Conservation (phyloP, 1,139 yeast genomes). For the Lodderomyces elongisporus region DNA sequence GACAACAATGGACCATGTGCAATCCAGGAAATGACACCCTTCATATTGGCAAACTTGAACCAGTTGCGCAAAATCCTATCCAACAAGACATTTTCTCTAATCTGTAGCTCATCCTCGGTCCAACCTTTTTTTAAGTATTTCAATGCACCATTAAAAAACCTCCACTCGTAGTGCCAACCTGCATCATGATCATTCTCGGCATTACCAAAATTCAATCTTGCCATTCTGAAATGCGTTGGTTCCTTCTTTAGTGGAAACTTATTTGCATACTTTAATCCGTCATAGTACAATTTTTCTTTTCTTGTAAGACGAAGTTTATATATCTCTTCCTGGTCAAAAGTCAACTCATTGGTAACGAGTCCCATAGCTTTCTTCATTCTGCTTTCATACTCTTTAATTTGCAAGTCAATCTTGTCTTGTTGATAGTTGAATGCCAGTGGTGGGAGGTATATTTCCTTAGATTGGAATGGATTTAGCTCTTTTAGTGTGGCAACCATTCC, state of each 20-base stretch:
- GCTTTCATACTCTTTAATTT: slow-evolving; percentile 23
- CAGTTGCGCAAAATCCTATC: slow-evolving; percentile 46
- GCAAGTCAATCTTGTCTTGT: slow-evolving; percentile 20
- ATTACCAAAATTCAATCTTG: slow-evolving; percentile 23
- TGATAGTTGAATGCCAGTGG: slow-evolving; percentile 19
- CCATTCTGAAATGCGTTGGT: slow-evolving; percentile 31
- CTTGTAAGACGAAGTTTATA: slow-evolving; percentile 13
- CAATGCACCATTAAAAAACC: slow-evolving; percentile 34
- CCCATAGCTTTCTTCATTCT: slow-evolving; percentile 17
- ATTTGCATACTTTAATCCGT: slow-evolving; percentile 21
- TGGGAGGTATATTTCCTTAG: slow-evolving; percentile 15
- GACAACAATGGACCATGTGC: slow-evolving; percentile 46
- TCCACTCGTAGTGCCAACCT: slow-evolving; percentile 33
- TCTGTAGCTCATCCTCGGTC: slow-evolving; percentile 25
- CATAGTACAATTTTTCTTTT: slow-evolving; percentile 21
- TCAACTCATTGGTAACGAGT: slow-evolving; percentile 23
- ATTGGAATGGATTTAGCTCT: slow-evolving; percentile 9
- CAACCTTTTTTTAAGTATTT: slow-evolving; percentile 24
- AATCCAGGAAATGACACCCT: slow-evolving; percentile 34
- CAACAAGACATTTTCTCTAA: slow-evolving; percentile 38
- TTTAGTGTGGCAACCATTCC: slow-evolving; percentile 14
- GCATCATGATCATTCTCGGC: slow-evolving; percentile 26
- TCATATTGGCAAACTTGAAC: slow-evolving; percentile 37
- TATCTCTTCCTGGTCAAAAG: slow-evolving; percentile 14
- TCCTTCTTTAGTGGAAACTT: slow-evolving; percentile 19